phyloP scores from a whole-genome alignment of 1,284 basidiomycete genomes.

The Hymenochaete sp. region DNA sequence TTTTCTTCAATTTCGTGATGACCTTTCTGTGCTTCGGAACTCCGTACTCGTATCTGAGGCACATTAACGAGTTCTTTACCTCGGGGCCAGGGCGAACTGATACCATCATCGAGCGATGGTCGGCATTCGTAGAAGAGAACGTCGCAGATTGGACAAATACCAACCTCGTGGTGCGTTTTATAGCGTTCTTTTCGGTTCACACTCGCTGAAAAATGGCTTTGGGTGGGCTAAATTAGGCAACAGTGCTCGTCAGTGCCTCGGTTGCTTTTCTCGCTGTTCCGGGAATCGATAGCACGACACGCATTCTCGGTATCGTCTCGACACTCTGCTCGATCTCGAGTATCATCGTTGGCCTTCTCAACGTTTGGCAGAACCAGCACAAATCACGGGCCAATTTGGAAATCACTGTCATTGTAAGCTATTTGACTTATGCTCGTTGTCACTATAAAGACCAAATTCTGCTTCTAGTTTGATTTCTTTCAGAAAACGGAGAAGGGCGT shows the following conservation, averaged over 20 bases:
- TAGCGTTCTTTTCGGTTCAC: background rate
- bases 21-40: conserved; percentile 43
- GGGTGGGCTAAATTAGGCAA: conserved; percentile 31
- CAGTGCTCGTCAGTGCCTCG: conserved; percentile 48
- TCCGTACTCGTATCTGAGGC: conserved; percentile 40
- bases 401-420: conserved; percentile 10
- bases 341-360: conserved; percentile 46
- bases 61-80: conserved; percentile 30
- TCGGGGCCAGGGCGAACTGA: conserved; percentile 30
- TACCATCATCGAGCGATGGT: conserved; percentile 34
- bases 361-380: conserved; percentile 47
- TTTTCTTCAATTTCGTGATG: conserved; percentile 31
- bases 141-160: conserved; percentile 28
- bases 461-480: conserved; percentile 17
- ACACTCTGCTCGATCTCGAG: conserved; percentile 43
- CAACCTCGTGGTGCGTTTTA: conserved; percentile 8
- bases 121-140: conserved; percentile 37
- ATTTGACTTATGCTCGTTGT: background rate
- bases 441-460: background rate
- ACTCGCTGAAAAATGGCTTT: background rate
- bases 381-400: conserved; percentile 29
- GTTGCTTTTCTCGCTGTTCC: conserved; percentile 40
- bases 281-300: conserved; percentile 32
- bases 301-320: conserved; percentile 37
- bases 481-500: conserved; percentile 13